phyloP scores from a whole-genome alignment of 1,284 basidiomycete genomes.

The Ustilago vetiveriae region DNA sequence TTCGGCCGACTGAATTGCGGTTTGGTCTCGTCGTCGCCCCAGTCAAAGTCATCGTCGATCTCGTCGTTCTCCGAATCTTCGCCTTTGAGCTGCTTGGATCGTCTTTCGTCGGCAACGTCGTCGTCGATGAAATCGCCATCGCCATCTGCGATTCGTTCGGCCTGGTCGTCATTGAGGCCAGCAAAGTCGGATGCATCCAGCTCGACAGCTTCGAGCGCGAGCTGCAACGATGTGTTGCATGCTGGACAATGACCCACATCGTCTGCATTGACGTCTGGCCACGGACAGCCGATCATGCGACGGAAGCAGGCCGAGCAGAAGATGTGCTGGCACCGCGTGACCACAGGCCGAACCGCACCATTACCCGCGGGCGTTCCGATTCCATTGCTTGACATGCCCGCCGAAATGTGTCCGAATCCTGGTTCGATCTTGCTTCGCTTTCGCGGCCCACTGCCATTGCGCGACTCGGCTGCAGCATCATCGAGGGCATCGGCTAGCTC shows the following conservation, averaged over 20 bases:
- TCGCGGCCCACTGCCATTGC: conserved; percentile 9
- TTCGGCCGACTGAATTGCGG: conserved; percentile 2
- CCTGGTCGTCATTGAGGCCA: conserved; percentile 40
- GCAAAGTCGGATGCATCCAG: conserved; percentile 47
- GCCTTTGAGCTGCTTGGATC: conserved; percentile 5
- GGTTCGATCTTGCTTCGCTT: conserved; percentile 26
- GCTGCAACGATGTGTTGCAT: conserved; percentile 71
- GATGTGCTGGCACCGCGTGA: conserved; percentile 93
- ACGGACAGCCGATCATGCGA: conserved; percentile 51
- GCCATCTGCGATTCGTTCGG: conserved; percentile 22
- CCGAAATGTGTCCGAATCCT: conserved; percentile 5
- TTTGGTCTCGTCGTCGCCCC: conserved; percentile 24
- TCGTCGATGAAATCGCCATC: conserved; percentile 25
- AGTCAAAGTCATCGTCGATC: conserved; percentile 34
- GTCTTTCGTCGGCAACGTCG: conserved; percentile 1
- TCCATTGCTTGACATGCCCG: conserved; percentile 11
- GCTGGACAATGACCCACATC: conserved; percentile 73
- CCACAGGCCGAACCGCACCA: conserved; percentile 40
- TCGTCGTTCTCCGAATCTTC: conserved; percentile 25
- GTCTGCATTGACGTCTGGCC: conserved; percentile 30
- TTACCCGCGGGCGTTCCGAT: conserved; percentile 37
- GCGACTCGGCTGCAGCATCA: conserved; percentile 64
- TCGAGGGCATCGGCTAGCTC: conserved; percentile 72
- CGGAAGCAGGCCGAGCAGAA: conserved; percentile 71
- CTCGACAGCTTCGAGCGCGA: conserved; percentile 52